These are phyloP conservation scores for Rosa rugosa DNA, from an alignment of 306 rosid genomes.

Conservation along the genomic window DNA sequence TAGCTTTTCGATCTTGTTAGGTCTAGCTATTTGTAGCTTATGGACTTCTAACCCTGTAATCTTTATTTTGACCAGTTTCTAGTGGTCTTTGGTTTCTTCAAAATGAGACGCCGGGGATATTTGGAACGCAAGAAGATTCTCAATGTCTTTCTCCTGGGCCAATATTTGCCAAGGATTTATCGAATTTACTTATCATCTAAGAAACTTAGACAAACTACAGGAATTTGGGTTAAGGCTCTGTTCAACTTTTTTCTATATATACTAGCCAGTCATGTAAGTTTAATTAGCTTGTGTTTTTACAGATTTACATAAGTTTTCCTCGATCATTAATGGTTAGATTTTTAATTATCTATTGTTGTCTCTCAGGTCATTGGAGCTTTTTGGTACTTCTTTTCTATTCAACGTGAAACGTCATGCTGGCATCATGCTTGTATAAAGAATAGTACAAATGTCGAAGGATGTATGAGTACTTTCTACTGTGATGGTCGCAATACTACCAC, in stretches of 20 bases:
- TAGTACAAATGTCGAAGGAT: neutral
- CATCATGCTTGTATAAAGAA: no score
- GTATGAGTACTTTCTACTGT: neutral
- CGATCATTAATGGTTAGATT: no score
- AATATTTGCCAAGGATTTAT: conserved; percentile 29
- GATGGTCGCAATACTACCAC: neutral
- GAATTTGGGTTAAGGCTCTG: conserved; percentile 23
- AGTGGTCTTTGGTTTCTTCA: conserved; percentile 13
- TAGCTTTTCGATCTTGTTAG: no score
- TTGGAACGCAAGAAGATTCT: conserved; percentile 19
- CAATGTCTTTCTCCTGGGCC: conserved; percentile 19
- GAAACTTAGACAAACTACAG: conserved; percentile 19
- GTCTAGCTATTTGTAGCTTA: no score
- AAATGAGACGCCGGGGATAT: conserved; percentile 23
- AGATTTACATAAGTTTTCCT: no score
- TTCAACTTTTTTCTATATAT: conserved; percentile 31
- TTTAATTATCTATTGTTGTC: no score
- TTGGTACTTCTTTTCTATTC: conserved; percentile 16
- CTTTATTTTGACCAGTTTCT: neutral
- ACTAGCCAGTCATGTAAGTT: conserved; percentile 35
- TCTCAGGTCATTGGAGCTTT: conserved; percentile 17
- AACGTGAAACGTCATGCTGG: conserved; percentile 13
- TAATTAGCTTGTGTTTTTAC: neutral
- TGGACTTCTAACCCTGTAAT: no score
- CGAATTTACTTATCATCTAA: conserved; percentile 25